phyloP scores from a whole-genome alignment of 2,329 filamentous ascomycete genomes.

The Ascosphaera aggregata region DNA sequence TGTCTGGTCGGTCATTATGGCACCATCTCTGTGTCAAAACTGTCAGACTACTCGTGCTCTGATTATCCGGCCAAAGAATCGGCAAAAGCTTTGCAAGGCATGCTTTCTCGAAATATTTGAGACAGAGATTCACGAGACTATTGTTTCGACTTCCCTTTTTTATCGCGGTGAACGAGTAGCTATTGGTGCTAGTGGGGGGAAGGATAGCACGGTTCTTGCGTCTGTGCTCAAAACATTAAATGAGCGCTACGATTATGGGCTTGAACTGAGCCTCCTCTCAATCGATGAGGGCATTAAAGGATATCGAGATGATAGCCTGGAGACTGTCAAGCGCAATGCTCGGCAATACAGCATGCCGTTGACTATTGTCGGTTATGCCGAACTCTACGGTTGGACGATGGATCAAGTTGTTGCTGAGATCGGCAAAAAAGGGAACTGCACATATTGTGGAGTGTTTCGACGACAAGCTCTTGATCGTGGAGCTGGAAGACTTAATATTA shows the following conservation, averaged over 20 bases:
- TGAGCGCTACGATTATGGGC: conserved; percentile 62
- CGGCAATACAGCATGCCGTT: conserved; percentile 76
- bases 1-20: conserved; percentile 29
- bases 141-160: conserved; percentile 62
- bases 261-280: conserved; percentile 67
- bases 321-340: conserved; percentile 90
- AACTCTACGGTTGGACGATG: conserved; percentile 98
- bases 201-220: conserved; percentile 89
- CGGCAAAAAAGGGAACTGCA: conserved; percentile 97
- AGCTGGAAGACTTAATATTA: conserved; percentile 64
- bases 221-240: conserved; percentile 90
- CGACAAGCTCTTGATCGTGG: conserved; percentile 85
- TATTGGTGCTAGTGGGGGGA: conserved; percentile 89
- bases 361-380: conserved; percentile 77
- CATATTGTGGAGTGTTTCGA: conserved; percentile 91
- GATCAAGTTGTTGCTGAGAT: conserved; percentile 92
- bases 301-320: conserved; percentile 84
- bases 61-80: conserved; percentile 84
- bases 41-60: conserved; percentile 60
- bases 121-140: conserved; percentile 81
- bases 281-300: conserved; percentile 97
- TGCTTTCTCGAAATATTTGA: conserved; percentile 85
- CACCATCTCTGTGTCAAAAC: conserved; percentile 49
- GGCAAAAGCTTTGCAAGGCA: conserved; percentile 71
- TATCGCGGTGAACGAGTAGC: conserved; percentile 63